A percentile compares a stretch with the other conserved stretches of the same genome.
phyloP scores from a whole-genome alignment of 164 flowering plant genomes.

The Berberis vulgaris region DNA sequence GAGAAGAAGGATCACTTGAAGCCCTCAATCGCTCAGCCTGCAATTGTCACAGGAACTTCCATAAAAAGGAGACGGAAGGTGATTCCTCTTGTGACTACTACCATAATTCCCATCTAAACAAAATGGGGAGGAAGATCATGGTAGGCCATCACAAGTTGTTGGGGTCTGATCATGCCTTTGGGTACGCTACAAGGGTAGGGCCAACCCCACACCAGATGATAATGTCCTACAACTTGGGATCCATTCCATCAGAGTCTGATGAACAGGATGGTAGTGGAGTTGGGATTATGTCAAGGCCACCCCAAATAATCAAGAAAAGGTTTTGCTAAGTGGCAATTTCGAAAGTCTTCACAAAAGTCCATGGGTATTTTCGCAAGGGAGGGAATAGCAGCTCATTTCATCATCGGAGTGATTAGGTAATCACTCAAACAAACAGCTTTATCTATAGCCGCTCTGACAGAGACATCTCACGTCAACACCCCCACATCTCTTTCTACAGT shows the following conservation, averaged over 20 bases:
- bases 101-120: constrained; percentile 23
- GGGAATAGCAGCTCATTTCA: too few relatives aligned
- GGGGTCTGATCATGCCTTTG: constrained; percentile 14
- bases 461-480: too few relatives aligned
- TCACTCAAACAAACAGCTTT: too few relatives aligned
- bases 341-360: too few relatives aligned
- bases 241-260: constrained; percentile 49
- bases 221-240: constrained; percentile 36
- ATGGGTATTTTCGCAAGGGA: too few relatives aligned
- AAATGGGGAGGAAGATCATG: constrained; percentile 34
- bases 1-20: constrained; percentile 33
- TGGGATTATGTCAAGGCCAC: constrained; percentile 18
- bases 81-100: constrained; percentile 22
- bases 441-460: too few relatives aligned
- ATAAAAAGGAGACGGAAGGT: constrained; percentile 35
- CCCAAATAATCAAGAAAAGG: constrained; percentile 49
- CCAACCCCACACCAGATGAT: constrained; percentile 43
- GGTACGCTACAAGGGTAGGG: constrained; percentile 28
- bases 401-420: too few relatives aligned
- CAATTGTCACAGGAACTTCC: constrained; percentile 33
- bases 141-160: constrained; percentile 2
- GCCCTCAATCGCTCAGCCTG: constrained; percentile 32
- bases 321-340: constrained; percentile 5
- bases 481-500: too few relatives aligned
- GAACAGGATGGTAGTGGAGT: constrained; percentile 32